Conservation (phyloP, 2,329 filamentous ascomycete genomes). For the Botrytis tulipae region DNA sequence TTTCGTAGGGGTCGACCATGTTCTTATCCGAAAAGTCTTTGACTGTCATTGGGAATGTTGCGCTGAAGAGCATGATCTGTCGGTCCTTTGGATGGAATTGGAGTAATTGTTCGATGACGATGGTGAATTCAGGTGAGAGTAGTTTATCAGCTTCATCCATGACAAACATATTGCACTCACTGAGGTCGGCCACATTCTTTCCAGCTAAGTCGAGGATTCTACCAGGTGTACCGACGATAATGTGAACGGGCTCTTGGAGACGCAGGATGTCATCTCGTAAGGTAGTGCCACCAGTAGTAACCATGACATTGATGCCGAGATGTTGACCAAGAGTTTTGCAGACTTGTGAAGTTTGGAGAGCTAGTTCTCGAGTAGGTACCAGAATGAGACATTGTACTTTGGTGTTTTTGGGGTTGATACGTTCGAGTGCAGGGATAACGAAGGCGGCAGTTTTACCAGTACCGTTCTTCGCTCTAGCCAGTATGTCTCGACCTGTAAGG, state of each 20-base stretch:
- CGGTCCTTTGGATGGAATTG: slow-evolving; percentile 95
- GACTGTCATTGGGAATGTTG: slow-evolving; percentile 94
- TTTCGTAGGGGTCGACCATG: slow-evolving; percentile 94
- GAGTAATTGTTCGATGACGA: slow-evolving; percentile 92
- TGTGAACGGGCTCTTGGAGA: slow-evolving; percentile 89
- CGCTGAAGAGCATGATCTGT: slow-evolving; percentile 99
- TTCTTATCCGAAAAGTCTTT: slow-evolving; percentile 99
- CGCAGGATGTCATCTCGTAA: slow-evolving; percentile 96
- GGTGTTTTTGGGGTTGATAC: slow-evolving; percentile 92
- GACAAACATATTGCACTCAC: slow-evolving; percentile 95
- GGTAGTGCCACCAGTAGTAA: slow-evolving; percentile 93
- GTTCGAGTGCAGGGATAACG: slow-evolving; percentile 90
- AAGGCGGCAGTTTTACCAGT: slow-evolving; percentile 98
- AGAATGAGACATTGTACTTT: slow-evolving; percentile 97
- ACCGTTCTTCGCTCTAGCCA: slow-evolving; percentile 96
- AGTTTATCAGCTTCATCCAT: slow-evolving; percentile 99
- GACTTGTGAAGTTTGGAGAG: slow-evolving; percentile 97
- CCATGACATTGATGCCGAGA: slow-evolving; percentile 97
- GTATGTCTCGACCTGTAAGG: slow-evolving; percentile 88
- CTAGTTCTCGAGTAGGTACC: slow-evolving; percentile 93
- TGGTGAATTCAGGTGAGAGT: slow-evolving; percentile 92
- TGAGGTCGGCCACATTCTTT: slow-evolving; percentile 94
- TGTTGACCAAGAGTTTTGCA: slow-evolving; percentile 99
- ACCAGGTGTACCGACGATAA: slow-evolving; percentile 95
- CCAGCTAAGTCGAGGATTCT: slow-evolving; percentile 94